These are phyloP conservation scores for Cyclotella choctawhatcheeana DNA, from an alignment of 108 stramenopile species.

Conservation along the genomic window DNA sequence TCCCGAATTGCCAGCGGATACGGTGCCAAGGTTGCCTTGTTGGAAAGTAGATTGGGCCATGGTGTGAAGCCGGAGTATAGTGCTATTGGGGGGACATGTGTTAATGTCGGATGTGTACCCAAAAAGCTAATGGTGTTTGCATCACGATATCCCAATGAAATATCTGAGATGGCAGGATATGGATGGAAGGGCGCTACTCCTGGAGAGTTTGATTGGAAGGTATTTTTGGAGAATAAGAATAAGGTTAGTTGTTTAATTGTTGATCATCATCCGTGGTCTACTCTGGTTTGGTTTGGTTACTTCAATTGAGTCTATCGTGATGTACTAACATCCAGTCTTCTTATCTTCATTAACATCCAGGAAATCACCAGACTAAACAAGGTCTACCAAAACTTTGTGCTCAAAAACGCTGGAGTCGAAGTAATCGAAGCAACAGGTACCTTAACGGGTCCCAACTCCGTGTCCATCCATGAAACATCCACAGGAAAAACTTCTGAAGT, in stretches of 20 bases:
- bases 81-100: constrained; percentile 81
- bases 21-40: constrained; percentile 80
- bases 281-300: no score
- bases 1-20: constrained; percentile 64
- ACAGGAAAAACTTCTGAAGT: constrained; percentile 44
- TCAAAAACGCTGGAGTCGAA: constrained; percentile 50
- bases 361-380: constrained; percentile 73
- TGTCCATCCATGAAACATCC: constrained; percentile 26
- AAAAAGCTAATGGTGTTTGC: constrained; percentile 76
- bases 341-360: constrained; percentile 9
- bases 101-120: constrained; percentile 77
- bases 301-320: background rate
- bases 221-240: constrained; percentile 66
- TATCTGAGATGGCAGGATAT: constrained; percentile 63
- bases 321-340: background rate
- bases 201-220: constrained; percentile 66
- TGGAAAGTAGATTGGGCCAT: constrained; percentile 51
- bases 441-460: constrained; percentile 24
- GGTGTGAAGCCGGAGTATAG: constrained; percentile 41
- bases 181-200: constrained; percentile 66
- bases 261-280: background rate
- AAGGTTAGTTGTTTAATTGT: constrained; percentile 15
- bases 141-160: constrained; percentile 59
- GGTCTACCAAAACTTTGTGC: constrained; percentile 60
- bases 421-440: constrained; percentile 55